These are phyloP conservation scores for Aphanomyces stellatus DNA, from an alignment of 352 stramenopile species.

Conservation along the genomic window DNA sequence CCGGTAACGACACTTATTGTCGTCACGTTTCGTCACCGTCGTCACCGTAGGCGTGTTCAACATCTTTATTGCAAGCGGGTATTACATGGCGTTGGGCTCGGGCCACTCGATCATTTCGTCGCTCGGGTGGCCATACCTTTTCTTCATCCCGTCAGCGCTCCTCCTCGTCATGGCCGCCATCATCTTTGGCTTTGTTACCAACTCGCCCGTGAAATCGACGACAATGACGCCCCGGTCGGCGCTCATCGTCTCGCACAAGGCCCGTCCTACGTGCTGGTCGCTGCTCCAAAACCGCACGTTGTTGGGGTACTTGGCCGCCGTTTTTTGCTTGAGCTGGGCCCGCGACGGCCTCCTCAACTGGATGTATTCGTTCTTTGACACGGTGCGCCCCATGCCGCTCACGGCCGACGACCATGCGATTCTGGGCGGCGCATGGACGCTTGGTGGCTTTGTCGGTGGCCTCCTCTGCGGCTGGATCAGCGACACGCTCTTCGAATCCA, in stretches of 20 bases:
- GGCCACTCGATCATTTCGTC: conserved; percentile 51
- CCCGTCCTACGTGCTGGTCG: not conserved
- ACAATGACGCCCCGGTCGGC: conserved; percentile 10
- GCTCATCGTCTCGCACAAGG: not conserved
- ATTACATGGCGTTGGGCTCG: conserved; percentile 58
- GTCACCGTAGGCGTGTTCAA: conserved; percentile 47
- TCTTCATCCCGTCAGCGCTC: conserved; percentile 45
- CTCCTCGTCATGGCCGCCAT: conserved; percentile 48
- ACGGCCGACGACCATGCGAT: conserved; percentile 44
- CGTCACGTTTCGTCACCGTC: not conserved
- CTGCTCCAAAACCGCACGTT: conserved; percentile 54
- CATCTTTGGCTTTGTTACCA: conserved; percentile 48
- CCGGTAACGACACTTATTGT: conserved; percentile 3
- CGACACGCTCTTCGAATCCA: conserved; percentile 53
- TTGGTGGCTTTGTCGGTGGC: conserved; percentile 60
- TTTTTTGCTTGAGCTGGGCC: conserved; percentile 68
- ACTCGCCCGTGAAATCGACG: conserved; percentile 39
- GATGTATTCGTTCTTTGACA: conserved; percentile 72
- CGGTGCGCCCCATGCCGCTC: conserved; percentile 37
- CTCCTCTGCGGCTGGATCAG: conserved; percentile 66
- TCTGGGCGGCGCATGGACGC: conserved; percentile 64
- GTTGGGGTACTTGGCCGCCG: conserved; percentile 46
- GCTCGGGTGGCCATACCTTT: conserved; percentile 60
- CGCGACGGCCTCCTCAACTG: conserved; percentile 67
- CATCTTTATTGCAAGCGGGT: conserved; percentile 66